Conservation (phyloP, 176 grass and related monocot genomes). For the Musa troglodytarum region DNA sequence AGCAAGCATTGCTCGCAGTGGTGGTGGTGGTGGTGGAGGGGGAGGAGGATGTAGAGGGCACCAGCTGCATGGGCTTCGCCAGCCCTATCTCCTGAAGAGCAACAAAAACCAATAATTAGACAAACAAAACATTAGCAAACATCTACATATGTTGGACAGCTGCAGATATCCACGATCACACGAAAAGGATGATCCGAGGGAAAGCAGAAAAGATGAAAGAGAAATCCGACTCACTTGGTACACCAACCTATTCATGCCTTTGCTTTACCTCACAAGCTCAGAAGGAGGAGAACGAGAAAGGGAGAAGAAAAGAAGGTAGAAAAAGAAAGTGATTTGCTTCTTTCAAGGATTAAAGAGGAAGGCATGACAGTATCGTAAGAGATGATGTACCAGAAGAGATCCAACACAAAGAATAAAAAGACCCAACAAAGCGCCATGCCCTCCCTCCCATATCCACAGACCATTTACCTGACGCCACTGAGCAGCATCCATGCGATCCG, state of each 20-base stretch:
- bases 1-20: neutral
- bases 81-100: neutral
- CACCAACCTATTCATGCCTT: neutral
- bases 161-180: no score
- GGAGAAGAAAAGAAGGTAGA: neutral
- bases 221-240: neutral
- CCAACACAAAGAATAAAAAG: neutral
- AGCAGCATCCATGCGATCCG: neutral
- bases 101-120: neutral
- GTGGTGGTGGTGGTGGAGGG: neutral
- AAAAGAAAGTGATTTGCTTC: conserved; percentile 7
- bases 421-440: no score
- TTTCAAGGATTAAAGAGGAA: conserved; percentile 9
- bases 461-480: conserved; percentile 13
- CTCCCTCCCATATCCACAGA: neutral
- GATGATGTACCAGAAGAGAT: conserved; percentile 8
- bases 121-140: no score
- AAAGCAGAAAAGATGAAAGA: neutral
- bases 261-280: neutral
- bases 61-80: neutral
- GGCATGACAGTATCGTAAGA: neutral
- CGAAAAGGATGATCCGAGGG: neutral
- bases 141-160: neutral
- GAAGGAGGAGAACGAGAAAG: neutral
- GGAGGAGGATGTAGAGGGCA: neutral